These are phyloP conservation scores for Xylaria intraflava DNA, from an alignment of 495 filamentous ascomycete species.

Conservation along the genomic window DNA sequence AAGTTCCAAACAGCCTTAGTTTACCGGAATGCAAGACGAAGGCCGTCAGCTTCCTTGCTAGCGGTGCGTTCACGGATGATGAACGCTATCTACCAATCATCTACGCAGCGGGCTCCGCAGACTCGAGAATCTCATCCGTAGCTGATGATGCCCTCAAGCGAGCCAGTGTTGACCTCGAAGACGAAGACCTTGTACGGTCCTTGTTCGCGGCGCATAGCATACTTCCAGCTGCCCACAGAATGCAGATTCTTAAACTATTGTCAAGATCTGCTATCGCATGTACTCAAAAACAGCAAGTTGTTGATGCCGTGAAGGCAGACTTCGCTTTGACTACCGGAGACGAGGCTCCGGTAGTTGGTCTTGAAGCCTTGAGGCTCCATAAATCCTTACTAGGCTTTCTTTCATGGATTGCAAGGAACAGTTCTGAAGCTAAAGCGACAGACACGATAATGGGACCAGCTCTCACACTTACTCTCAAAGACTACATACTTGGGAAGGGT, in stretches of 20 bases:
- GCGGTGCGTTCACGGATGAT: slow-evolving; percentile 72
- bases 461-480: slow-evolving; percentile 62
- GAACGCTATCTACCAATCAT: slow-evolving; percentile 80
- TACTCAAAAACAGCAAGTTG: slow-evolving; percentile 55
- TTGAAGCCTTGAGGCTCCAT: slow-evolving; percentile 68
- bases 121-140: slow-evolving; percentile 69
- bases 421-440: slow-evolving; percentile 50
- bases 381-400: slow-evolving; percentile 83
- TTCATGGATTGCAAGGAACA: slow-evolving; percentile 75
- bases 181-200: slow-evolving; percentile 50
- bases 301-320: slow-evolving; percentile 61
- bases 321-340: slow-evolving; percentile 36
- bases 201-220: slow-evolving; percentile 68
- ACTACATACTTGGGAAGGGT: slow-evolving; percentile 72
- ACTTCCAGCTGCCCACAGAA: slow-evolving; percentile 63
- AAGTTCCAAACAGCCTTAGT: slow-evolving; percentile 55
- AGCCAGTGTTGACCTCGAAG: slow-evolving; percentile 63
- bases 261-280: slow-evolving; percentile 67
- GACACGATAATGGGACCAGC: slow-evolving; percentile 55
- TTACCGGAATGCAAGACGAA: slow-evolving; percentile 59
- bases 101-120: slow-evolving; percentile 72
- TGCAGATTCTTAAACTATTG: slow-evolving; percentile 64
- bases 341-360: slow-evolving; percentile 41
- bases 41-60: slow-evolving; percentile 64
- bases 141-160: slow-evolving; percentile 84